These are phyloP conservation scores for Domatiomyces catenatus DNA, from an alignment of 2,329 filamentous ascomycete genomes.

Conservation along the genomic window DNA sequence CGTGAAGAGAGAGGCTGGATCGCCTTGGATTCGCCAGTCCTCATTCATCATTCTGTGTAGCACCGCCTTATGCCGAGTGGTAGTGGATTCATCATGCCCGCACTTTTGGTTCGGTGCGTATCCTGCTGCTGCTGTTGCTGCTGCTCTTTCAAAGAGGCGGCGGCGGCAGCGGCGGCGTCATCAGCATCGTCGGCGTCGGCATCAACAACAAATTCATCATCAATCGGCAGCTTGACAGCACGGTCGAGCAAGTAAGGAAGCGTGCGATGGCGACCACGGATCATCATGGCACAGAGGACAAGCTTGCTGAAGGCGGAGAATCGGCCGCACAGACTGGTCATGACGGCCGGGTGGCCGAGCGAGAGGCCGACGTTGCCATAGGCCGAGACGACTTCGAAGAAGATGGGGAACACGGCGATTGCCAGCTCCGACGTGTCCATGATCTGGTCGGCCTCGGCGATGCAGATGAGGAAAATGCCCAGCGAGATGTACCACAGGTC, in stretches of 20 bases:
- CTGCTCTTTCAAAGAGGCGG: no score
- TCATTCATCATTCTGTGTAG: neutral
- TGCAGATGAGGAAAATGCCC: constrained; percentile 43
- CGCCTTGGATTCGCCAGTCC: neutral
- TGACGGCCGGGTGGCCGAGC: constrained; percentile 29
- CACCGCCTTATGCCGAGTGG: no score
- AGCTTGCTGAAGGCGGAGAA: constrained; percentile 39
- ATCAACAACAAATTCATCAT: constrained; percentile 6
- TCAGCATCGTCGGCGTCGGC: no score
- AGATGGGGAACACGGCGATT: constrained; percentile 46
- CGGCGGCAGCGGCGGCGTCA: no score
- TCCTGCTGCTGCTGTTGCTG: no score
- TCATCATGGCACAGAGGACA: constrained; percentile 40
- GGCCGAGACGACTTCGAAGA: constrained; percentile 31
- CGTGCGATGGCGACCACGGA: constrained; percentile 40
- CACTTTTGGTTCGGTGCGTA: no score
- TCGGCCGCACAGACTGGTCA: constrained; percentile 33
- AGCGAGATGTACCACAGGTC: constrained; percentile 53
- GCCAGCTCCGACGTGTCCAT: constrained; percentile 32
- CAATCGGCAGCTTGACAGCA: constrained; percentile 27
- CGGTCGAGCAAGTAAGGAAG: constrained; percentile 41
- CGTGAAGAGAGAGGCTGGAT: no score
- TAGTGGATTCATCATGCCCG: no score
- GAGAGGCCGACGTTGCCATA: constrained; percentile 31
- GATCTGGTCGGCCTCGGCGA: constrained; percentile 44